These are phyloP conservation scores for Geotrichum armillariae DNA, from an alignment of 1,139 yeast species.

Conservation along the genomic window DNA sequence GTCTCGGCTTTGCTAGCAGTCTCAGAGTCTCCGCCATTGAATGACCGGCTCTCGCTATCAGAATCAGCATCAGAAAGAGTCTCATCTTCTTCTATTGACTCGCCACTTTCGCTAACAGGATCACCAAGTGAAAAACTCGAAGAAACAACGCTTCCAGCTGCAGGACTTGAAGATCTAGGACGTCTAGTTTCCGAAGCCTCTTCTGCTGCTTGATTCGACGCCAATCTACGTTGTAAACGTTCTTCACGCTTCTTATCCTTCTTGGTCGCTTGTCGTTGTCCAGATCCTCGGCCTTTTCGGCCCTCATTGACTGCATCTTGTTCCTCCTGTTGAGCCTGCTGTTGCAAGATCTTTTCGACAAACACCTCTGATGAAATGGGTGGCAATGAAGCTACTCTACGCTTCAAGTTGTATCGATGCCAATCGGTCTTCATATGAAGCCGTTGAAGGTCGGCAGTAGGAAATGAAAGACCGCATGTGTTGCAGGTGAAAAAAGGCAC, in stretches of 20 bases:
- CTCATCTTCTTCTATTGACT: conserved; percentile 37
- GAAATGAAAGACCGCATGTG: conserved; percentile 79
- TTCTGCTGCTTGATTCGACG: conserved; percentile 23
- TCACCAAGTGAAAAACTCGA: conserved; percentile 71
- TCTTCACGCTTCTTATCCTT: conserved; percentile 42
- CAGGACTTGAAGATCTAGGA: conserved; percentile 18
- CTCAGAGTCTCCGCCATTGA: conserved; percentile 27
- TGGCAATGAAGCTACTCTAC: conserved; percentile 84
- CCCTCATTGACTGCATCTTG: conserved; percentile 49
- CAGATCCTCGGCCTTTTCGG: conserved; percentile 30
- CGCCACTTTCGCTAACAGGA: conserved; percentile 39
- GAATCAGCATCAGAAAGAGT: conserved; percentile 34
- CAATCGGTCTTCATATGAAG: conserved; percentile 95
- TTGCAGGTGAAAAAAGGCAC: conserved; percentile 63
- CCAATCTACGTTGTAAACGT: conserved; percentile 30
- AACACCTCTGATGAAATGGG: conserved; percentile 78
- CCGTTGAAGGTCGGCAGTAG: conserved; percentile 77
- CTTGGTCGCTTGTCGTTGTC: conserved; percentile 39
- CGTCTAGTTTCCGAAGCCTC: conserved; percentile 15
- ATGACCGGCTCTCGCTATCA: conserved; percentile 36
- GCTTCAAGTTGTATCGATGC: conserved; percentile 90
- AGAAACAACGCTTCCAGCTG: conserved; percentile 46
- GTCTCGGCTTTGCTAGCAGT: conserved; percentile 21
- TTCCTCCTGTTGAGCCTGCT: conserved; percentile 36
- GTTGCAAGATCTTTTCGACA: conserved; percentile 67